Conservation (phyloP, 2,329 filamentous ascomycete species). For the Fonsecaea pugnacius region DNA sequence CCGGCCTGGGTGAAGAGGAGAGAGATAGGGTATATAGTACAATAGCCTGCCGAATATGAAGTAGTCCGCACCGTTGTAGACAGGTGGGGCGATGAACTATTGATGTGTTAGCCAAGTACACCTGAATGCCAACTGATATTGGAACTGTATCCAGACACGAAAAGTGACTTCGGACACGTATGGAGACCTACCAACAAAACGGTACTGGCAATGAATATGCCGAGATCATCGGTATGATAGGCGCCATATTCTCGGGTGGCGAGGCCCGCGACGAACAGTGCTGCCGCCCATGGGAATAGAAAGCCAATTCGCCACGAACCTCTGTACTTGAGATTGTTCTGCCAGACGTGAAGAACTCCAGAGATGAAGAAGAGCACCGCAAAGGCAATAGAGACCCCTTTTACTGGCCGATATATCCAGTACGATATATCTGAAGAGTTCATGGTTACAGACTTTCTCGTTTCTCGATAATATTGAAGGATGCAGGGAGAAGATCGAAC, state of each 20-base stretch:
- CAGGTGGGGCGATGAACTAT: slow-evolving; percentile 46
- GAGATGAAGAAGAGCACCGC: slow-evolving; percentile 47
- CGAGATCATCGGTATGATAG: slow-evolving; percentile 44
- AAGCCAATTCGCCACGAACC: slow-evolving; percentile 48
- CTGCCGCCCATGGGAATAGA: slow-evolving; percentile 48
- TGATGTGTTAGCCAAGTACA: not conserved
- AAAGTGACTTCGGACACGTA: not conserved
- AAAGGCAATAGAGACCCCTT: slow-evolving; percentile 49
- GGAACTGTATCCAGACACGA: not conserved
- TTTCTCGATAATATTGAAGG: not conserved
- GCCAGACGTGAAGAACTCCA: slow-evolving; percentile 45
- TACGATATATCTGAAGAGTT: slow-evolving; percentile 29
- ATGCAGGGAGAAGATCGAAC: not conserved
- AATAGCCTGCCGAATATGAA: slow-evolving; percentile 59
- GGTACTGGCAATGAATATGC: slow-evolving; percentile 46
- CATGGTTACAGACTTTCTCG: not conserved
- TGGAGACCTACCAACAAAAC: slow-evolving; percentile 40
- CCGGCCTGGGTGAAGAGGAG: slow-evolving; percentile 58
- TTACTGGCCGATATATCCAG: slow-evolving; percentile 50
- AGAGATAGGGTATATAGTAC: slow-evolving; percentile 54
- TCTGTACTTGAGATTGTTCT: slow-evolving; percentile 46
- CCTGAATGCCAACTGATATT: not conserved
- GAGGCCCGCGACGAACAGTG: slow-evolving; percentile 48
- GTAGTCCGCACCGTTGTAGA: slow-evolving; percentile 55
- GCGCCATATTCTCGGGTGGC: slow-evolving; percentile 44